A percentile compares a stretch with the other conserved stretches of the same genome.
phyloP scores from a whole-genome alignment of 2,329 filamentous ascomycete species.

The Talaromyces piceae region DNA sequence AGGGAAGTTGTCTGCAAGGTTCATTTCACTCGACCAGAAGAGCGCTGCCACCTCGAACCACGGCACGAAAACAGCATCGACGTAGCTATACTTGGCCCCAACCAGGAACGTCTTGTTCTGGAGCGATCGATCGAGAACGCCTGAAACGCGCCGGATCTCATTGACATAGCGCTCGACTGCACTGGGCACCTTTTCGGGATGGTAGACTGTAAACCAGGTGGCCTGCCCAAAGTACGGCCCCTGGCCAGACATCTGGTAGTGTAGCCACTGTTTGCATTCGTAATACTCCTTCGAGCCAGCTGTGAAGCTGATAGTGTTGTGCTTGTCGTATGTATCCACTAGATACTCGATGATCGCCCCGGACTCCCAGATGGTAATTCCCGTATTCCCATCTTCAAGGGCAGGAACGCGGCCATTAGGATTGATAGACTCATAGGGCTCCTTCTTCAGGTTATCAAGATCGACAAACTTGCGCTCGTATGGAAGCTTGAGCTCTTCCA shows the following conservation, averaged over 20 bases:
- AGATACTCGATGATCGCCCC: slow-evolving; percentile 5
- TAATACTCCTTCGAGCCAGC: background rate
- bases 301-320: slow-evolving; percentile 1
- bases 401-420: slow-evolving; percentile 8
- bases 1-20: slow-evolving; percentile 24
- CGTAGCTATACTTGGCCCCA: slow-evolving; percentile 2
- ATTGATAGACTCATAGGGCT: slow-evolving; percentile 3
- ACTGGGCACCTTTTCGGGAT: slow-evolving; percentile 4
- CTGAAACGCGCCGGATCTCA: slow-evolving; percentile 1
- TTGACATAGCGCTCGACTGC: slow-evolving; percentile 5
- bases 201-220: slow-evolving; percentile 5
- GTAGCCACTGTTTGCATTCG: slow-evolving; percentile 5
- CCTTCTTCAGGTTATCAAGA: slow-evolving; percentile 15
- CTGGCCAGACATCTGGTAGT: slow-evolving; percentile 8
- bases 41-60: slow-evolving; percentile 1
- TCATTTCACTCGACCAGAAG: slow-evolving; percentile 12
- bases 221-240: slow-evolving; percentile 6
- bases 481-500: slow-evolving; percentile 20
- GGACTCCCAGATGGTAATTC: slow-evolving; percentile 6
- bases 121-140: slow-evolving; percentile 3
- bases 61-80: no score
- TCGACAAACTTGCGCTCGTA: slow-evolving; percentile 15
- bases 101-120: background rate
- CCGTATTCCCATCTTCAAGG: slow-evolving; percentile 5
- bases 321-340: slow-evolving; percentile 5